A percentile compares a stretch with the other conserved stretches of the same genome.
phyloP scores from a whole-genome alignment of 2,329 filamentous ascomycete species.

The Cytospora schulzeri region DNA sequence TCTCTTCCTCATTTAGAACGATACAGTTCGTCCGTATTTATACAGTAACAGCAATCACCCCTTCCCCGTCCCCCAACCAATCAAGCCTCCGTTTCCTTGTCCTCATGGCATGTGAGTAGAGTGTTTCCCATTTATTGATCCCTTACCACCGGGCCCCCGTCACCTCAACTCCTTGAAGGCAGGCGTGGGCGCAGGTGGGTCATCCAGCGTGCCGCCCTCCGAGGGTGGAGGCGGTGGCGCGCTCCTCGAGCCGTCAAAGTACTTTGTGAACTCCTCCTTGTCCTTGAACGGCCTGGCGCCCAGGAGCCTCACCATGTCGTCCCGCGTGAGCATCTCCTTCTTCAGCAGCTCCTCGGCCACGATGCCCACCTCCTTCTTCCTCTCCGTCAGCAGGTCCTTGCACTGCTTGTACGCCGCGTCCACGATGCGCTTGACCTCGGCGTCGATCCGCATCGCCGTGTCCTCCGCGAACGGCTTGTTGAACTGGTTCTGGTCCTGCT shows the following conservation, averaged over 20 bases:
- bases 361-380: slow-evolving; percentile 84
- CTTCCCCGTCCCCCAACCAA: no score
- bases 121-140: slow-evolving; percentile 4
- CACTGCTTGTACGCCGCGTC: slow-evolving; percentile 93
- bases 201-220: slow-evolving; percentile 46
- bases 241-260: slow-evolving; percentile 68
- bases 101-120: slow-evolving; percentile 16
- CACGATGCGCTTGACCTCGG: slow-evolving; percentile 87
- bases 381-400: slow-evolving; percentile 76
- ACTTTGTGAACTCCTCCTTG: slow-evolving; percentile 87
- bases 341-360: slow-evolving; percentile 89
- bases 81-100: not conserved
- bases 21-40: not conserved
- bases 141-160: not conserved
- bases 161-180: slow-evolving; percentile 39
- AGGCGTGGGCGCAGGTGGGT: slow-evolving; percentile 37
- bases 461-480: slow-evolving; percentile 96
- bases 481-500: slow-evolving; percentile 77
- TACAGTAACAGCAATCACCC: not conserved
- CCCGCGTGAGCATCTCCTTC: slow-evolving; percentile 88
- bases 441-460: slow-evolving; percentile 89
- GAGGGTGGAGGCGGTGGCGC: slow-evolving; percentile 59
- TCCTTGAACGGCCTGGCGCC: slow-evolving; percentile 85
- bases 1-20: not conserved
- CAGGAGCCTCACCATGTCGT: slow-evolving; percentile 88